phyloP scores from a whole-genome alignment of 495 filamentous ascomycete genomes.

The Hamigera avellanea region DNA sequence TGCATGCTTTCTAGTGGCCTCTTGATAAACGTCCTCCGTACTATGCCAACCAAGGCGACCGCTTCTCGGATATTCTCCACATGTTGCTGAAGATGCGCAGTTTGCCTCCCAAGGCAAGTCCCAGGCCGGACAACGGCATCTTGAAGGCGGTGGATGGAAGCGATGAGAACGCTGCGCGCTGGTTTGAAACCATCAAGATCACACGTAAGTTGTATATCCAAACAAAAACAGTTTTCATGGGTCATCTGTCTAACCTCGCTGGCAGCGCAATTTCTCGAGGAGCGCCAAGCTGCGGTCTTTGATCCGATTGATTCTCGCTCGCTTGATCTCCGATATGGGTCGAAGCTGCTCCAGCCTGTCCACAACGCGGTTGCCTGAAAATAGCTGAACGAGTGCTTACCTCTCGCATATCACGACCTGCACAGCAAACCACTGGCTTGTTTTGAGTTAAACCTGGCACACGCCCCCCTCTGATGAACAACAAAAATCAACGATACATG shows the following conservation, averaged over 20 bases:
- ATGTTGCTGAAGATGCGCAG: conserved; percentile 68
- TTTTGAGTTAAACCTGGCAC: too few relatives aligned
- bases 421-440: too few relatives aligned
- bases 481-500: too few relatives aligned
- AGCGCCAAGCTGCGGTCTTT: conserved; percentile 38
- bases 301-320: conserved; percentile 54
- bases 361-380: neutral
- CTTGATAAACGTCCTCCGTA: conserved; percentile 53
- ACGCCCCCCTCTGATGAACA: too few relatives aligned
- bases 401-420: too few relatives aligned
- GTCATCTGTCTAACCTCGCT: neutral
- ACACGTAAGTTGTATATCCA: conserved; percentile 37
- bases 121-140: conserved; percentile 39
- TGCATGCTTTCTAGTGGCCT: conserved; percentile 43
- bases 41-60: conserved; percentile 60
- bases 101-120: conserved; percentile 49
- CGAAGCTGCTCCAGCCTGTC: conserved; percentile 43
- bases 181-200: conserved; percentile 50
- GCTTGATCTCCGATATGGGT: conserved; percentile 53
- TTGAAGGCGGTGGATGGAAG: conserved; percentile 41
- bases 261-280: conserved; percentile 30
- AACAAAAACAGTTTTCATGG: too few relatives aligned
- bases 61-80: conserved; percentile 57
- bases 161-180: conserved; percentile 39
- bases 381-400: too few relatives aligned